phyloP scores from a whole-genome alignment of 2,329 filamentous ascomycete species.

The Hypomyces perniciosus region DNA sequence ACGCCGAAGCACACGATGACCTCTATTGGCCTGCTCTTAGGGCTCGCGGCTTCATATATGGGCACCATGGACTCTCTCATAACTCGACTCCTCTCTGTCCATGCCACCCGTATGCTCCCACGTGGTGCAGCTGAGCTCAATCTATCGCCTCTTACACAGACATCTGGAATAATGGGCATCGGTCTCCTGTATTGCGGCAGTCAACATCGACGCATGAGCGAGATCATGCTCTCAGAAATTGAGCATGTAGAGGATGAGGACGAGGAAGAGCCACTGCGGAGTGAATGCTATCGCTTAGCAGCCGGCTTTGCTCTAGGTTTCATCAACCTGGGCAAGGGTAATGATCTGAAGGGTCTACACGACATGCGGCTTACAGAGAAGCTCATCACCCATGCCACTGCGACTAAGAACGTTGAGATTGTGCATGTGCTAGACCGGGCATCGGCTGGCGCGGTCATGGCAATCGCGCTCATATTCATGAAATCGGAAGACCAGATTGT shows the following conservation, averaged over 20 bases:
- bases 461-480: conserved; percentile 90
- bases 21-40: conserved; percentile 88
- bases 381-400: conserved; percentile 76
- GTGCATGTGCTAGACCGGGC: conserved; percentile 92
- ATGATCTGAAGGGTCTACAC: conserved; percentile 78
- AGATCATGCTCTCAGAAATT: conserved; percentile 97
- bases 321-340: conserved; percentile 90
- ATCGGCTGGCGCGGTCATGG: conserved; percentile 87
- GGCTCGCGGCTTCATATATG: conserved; percentile 86
- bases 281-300: conserved; percentile 93
- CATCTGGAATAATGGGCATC: conserved; percentile 94
- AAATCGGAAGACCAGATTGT: conserved; percentile 86
- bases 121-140: conserved; percentile 91
- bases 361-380: conserved; percentile 93
- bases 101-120: conserved; percentile 91
- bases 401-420: conserved; percentile 83
- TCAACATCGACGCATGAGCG: conserved; percentile 96
- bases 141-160: conserved; percentile 86
- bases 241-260: conserved; percentile 75
- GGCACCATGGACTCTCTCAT: conserved; percentile 97
- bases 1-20: conserved; percentile 99
- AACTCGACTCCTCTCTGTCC: conserved; percentile 86
- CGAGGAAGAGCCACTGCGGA: conserved; percentile 78
- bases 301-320: conserved; percentile 90
- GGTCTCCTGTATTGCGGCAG: conserved; percentile 90